Conservation (phyloP, 345 rosid genomes). For the Aquilaria yunnanensis region DNA sequence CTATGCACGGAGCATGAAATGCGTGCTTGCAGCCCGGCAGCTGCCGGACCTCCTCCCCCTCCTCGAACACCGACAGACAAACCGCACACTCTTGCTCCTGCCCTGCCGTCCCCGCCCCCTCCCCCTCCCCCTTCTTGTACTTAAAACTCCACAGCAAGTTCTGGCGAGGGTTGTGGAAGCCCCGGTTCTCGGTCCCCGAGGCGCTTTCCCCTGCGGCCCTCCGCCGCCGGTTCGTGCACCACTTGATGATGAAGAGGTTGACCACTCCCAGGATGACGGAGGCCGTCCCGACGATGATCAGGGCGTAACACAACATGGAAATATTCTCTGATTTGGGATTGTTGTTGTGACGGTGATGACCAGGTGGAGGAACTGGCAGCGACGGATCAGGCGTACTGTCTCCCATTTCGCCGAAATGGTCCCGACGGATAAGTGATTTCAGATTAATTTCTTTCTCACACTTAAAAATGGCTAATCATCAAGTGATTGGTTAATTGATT, state of each 20-base stretch:
- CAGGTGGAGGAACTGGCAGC: neutral
- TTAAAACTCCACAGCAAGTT: slow-evolving; percentile 25
- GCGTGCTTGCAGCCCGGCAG: slow-evolving; percentile 31
- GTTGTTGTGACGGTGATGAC: slow-evolving; percentile 8
- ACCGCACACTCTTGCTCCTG: slow-evolving; percentile 24
- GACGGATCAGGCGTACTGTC: neutral
- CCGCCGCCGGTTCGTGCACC: slow-evolving; percentile 20
- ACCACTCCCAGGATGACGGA: slow-evolving; percentile 22
- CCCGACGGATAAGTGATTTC: neutral
- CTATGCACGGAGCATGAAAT: slow-evolving; percentile 33
- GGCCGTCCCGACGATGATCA: slow-evolving; percentile 28
- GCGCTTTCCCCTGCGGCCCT: slow-evolving; percentile 6
- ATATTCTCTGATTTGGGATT: slow-evolving; percentile 11
- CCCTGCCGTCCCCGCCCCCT: slow-evolving; percentile 1
- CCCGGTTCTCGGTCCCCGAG: slow-evolving; percentile 10
- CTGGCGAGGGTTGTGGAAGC: slow-evolving; percentile 14
- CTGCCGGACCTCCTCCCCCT: slow-evolving; percentile 25
- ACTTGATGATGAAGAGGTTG: slow-evolving; percentile 31
- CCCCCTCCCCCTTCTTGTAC: slow-evolving; percentile 23
- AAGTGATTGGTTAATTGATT: too few relatives aligned
- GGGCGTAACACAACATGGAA: slow-evolving; percentile 46
- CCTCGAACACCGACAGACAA: slow-evolving; percentile 33
- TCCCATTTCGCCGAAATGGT: slow-evolving; percentile 11
- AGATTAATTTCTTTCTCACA: neutral
- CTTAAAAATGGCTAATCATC: too few relatives aligned